These are phyloP conservation scores for Saccharomyces hybrid DNA, from an alignment of 1,139 yeast species.

Conservation along the genomic window DNA sequence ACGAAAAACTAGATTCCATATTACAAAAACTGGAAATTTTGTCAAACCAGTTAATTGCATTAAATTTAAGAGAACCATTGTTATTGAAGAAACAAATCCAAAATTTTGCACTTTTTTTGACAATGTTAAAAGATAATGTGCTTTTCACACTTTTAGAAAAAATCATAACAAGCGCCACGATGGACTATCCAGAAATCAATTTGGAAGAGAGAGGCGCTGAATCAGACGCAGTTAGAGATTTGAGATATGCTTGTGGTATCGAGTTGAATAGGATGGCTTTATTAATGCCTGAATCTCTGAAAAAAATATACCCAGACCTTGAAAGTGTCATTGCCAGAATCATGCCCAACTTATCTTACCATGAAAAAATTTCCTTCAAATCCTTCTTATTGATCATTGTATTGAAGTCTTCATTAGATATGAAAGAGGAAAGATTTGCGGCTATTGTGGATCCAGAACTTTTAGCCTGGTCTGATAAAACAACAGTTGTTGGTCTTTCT, in stretches of 20 bases:
- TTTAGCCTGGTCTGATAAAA: slow-evolving; percentile 86
- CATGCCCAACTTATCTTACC: slow-evolving; percentile 69
- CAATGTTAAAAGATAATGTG: slow-evolving; percentile 70
- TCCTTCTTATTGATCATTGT: slow-evolving; percentile 88
- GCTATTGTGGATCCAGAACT: slow-evolving; percentile 89
- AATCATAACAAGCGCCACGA: slow-evolving; percentile 80
- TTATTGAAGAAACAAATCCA: slow-evolving; percentile 81
- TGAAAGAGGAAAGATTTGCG: slow-evolving; percentile 67
- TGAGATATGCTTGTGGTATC: slow-evolving; percentile 89
- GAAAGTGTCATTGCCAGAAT: slow-evolving; percentile 74
- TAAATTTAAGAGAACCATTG: slow-evolving; percentile 73
- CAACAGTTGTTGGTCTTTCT: slow-evolving; percentile 78
- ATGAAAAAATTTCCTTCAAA: slow-evolving; percentile 88
- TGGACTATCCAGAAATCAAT: slow-evolving; percentile 59
- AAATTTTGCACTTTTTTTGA: slow-evolving; percentile 94
- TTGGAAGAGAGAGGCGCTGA: slow-evolving; percentile 57
- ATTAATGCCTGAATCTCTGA: slow-evolving; percentile 85
- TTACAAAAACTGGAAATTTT: slow-evolving; percentile 62
- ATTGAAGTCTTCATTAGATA: slow-evolving; percentile 67
- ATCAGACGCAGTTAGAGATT: slow-evolving; percentile 73
- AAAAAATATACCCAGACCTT: slow-evolving; percentile 69
- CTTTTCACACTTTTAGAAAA: slow-evolving; percentile 82
- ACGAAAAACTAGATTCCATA: slow-evolving; percentile 47
- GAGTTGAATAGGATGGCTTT: slow-evolving; percentile 90
- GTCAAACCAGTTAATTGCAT: slow-evolving; percentile 67